Conservation (phyloP, 805 yeast species). For the Starmerella tilneyi region DNA sequence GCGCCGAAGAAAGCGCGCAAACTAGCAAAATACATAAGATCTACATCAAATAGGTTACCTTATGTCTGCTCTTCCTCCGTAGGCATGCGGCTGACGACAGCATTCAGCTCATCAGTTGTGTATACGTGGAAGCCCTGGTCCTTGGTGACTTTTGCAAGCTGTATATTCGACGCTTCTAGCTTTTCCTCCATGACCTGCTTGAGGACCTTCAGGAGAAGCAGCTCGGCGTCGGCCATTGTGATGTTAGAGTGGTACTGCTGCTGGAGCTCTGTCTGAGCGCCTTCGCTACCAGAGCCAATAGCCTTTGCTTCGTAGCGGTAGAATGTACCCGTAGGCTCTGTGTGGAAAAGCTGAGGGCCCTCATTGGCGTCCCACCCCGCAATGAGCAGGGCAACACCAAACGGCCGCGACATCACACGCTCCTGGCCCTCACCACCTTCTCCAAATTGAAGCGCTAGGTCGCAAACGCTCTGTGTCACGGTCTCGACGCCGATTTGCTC, state of each 20-base stretch:
- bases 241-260: slow-evolving; percentile 86
- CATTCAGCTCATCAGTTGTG: slow-evolving; percentile 69
- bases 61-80: slow-evolving; percentile 36
- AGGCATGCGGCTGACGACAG: slow-evolving; percentile 64
- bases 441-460: slow-evolving; percentile 89
- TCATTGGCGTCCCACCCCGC: slow-evolving; percentile 85
- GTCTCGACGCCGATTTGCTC: slow-evolving; percentile 88
- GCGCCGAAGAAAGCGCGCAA: too few species aligned
- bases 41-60: background rate
- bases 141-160: slow-evolving; percentile 83
- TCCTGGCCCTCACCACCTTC: slow-evolving; percentile 90
- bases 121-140: slow-evolving; percentile 72
- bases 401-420: slow-evolving; percentile 92
- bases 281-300: slow-evolving; percentile 97
- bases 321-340: slow-evolving; percentile 98
- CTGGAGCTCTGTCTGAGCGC: slow-evolving; percentile 96
- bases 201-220: slow-evolving; percentile 73
- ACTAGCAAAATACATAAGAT: too few species aligned
- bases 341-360: slow-evolving; percentile 92
- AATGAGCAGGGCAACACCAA: slow-evolving; percentile 92
- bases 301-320: slow-evolving; percentile 98
- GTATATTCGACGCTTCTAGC: slow-evolving; percentile 88
- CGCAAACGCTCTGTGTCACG: slow-evolving; percentile 93
- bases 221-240: slow-evolving; percentile 86
- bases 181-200: slow-evolving; percentile 99